These are phyloP conservation scores for Pueraria montana DNA, from an alignment of 306 rosid genomes.

Conservation along the genomic window DNA sequence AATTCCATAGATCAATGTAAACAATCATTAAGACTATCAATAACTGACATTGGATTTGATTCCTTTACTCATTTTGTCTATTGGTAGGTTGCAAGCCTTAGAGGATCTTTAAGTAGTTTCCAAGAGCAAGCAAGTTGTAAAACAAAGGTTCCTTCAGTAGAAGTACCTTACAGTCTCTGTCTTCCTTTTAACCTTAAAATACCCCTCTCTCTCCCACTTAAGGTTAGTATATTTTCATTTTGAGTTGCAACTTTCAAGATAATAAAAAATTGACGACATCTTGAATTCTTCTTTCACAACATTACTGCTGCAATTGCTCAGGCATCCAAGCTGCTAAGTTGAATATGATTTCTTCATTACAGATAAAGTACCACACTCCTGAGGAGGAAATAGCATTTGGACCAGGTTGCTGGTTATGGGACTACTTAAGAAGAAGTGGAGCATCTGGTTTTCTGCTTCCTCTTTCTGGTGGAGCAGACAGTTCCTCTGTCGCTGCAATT, in stretches of 20 bases:
- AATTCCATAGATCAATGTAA: conserved; percentile 29
- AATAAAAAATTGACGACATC: conserved; percentile 29
- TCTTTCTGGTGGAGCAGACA: conserved; percentile 99
- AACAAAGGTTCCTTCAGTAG: conserved; percentile 78
- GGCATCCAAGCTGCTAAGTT: conserved; percentile 41
- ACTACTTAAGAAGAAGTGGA: conserved; percentile 95
- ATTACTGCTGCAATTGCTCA: conserved; percentile 17
- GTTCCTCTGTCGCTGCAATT: conserved; percentile 96
- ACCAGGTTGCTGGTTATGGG: conserved; percentile 99
- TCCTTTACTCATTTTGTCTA: conserved; percentile 26
- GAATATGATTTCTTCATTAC: conserved; percentile 45
- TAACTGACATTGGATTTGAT: conserved; percentile 35
- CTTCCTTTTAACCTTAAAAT: conserved; percentile 76
- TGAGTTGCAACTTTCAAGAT: conserved; percentile 35
- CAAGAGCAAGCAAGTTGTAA: conserved; percentile 99
- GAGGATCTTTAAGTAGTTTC: conserved; percentile 97
- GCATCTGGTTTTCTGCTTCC: conserved; percentile 99
- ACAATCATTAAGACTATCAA: conserved; percentile 21
- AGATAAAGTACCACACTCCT: conserved; percentile 90
- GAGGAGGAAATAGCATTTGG: conserved; percentile 99
- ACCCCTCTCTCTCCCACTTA: conserved; percentile 74
- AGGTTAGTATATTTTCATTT: conserved; percentile 64
- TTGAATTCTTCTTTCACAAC: conserved; percentile 35
- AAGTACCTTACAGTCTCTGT: conserved; percentile 73
- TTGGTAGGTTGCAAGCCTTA: conserved; percentile 90